Base-by-base conservation (phyloP, 163 green algal species). In the Smithsoniella earleae region DNA sequence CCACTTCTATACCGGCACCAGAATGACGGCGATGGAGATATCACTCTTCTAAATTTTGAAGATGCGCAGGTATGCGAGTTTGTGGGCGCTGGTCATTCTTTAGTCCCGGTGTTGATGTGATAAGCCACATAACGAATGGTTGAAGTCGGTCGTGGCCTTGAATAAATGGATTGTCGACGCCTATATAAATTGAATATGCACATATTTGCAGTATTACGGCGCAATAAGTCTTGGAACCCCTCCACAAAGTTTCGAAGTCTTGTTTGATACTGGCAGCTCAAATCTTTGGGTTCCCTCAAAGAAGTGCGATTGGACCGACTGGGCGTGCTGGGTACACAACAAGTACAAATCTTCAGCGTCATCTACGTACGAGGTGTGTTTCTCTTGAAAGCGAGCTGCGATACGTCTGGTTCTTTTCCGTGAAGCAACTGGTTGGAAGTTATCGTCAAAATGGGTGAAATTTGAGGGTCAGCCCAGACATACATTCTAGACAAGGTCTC, bases 241-340 rank as follows among this genome's bases (percentile, higher is more conserved):
- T 3, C 38, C 75, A 0, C 93, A 98, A 80, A 80, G 52, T 0
- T 98, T 98, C 75, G 76, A 85, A 22, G 94, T 98, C 18, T 85
- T 98, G 13, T 96, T 98, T 55, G 93, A 98, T 87, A 98, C 93
- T 0, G 93, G 92, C 13, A 80, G 69, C 75, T 84, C 80, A 76
- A 97, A 98, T 79, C 79, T 97, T 38, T 97, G 93, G 93, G 87
- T 98, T 16, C 93, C 93, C 10, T 89, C 79, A 8, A 82, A 79
- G 2, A 86, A 93, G 66, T 97, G 92, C 77, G 78, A 76, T 49
- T 89, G 86, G 72, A 83, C 91, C 55, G 86, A 93, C 66, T 84
- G 98, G 4, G 87, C 94, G 1, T 99, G 94, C 86, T 87, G 89
- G 74, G 76, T 96, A 22, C 94, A 99, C 83, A 81, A 83, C 73